Evolutionary conservation across 2,329 filamentous ascomycete species (phyloP).

Genomic region (Colletotrichum sojae): DNA sequence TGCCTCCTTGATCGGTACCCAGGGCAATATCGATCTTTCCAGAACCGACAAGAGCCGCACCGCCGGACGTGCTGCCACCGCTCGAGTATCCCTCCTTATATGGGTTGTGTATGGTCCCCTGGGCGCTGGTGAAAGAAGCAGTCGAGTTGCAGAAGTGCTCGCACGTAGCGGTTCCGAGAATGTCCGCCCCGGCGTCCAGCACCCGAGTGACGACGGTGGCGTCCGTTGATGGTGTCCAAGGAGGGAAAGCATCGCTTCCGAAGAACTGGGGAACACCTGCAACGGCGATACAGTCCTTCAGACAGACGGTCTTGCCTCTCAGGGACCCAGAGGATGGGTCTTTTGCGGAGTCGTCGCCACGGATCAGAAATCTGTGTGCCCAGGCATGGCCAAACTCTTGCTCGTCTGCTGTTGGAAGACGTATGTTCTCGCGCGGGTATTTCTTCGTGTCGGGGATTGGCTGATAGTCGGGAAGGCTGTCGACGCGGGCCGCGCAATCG

Average conservation of each 20-base stretch:
- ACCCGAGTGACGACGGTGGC: slow-evolving; percentile 67
- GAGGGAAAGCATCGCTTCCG: slow-evolving; percentile 63
- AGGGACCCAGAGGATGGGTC: slow-evolving; percentile 42
- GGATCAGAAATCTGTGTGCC: slow-evolving; percentile 65
- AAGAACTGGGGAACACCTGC: slow-evolving; percentile 67
- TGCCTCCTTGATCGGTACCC: slow-evolving; percentile 64
- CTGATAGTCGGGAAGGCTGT: slow-evolving; percentile 62
- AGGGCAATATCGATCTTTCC: slow-evolving; percentile 60
- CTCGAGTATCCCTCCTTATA: slow-evolving; percentile 59
- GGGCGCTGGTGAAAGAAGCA: slow-evolving; percentile 61
- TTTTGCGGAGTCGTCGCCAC: slow-evolving; percentile 30
- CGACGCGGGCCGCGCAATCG: slow-evolving; percentile 62
- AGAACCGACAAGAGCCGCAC: slow-evolving; percentile 60
- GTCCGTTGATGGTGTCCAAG: slow-evolving; percentile 66
- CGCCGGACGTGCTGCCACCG: slow-evolving; percentile 65
- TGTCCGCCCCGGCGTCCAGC: slow-evolving; percentile 64
- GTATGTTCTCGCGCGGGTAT: slow-evolving; percentile 61
- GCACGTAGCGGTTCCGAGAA: slow-evolving; percentile 66
- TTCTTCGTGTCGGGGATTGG: slow-evolving; percentile 55
- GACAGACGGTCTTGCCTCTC: slow-evolving; percentile 61
- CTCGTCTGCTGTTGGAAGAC: slow-evolving; percentile 54
- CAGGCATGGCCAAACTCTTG: slow-evolving; percentile 64
- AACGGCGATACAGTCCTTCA: slow-evolving; percentile 70
- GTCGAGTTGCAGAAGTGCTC: slow-evolving; percentile 68
- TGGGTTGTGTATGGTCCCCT: slow-evolving; percentile 63